These are phyloP conservation scores for Aspergillus biplanus DNA, from an alignment of 495 filamentous ascomycete species.

Conservation along the genomic window DNA sequence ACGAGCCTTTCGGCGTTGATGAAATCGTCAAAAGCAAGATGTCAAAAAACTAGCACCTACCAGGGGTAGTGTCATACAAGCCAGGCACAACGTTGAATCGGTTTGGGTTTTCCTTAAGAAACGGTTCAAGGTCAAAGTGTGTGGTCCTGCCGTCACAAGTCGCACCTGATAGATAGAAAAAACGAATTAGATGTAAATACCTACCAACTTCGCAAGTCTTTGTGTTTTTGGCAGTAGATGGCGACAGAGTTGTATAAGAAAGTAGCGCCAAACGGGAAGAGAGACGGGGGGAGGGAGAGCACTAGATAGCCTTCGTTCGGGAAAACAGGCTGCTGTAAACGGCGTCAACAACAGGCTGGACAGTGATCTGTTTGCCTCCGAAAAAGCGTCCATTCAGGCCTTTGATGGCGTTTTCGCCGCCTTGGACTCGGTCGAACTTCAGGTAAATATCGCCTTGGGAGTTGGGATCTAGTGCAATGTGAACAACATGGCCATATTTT, in stretches of 20 bases:
- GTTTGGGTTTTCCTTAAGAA: conserved; percentile 1
- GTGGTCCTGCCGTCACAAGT: conserved; percentile 29
- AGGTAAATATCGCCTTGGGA: conserved; percentile 96
- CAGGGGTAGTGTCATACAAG: conserved; percentile 45
- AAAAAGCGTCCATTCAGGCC: conserved; percentile 97
- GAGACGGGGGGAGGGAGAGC: conserved; percentile 19
- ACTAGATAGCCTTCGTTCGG: conserved; percentile 71
- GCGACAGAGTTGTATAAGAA: neutral
- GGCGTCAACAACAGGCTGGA: conserved; percentile 93
- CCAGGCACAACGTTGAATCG: conserved; percentile 28
- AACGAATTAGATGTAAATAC: conserved; percentile 34
- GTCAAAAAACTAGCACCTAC: conserved; percentile 45
- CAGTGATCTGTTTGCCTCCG: conserved; percentile 84
- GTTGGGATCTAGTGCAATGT: conserved; percentile 94
- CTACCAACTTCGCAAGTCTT: conserved; percentile 29
- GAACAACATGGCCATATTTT: conserved; percentile 97
- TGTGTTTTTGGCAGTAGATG: conserved; percentile 23
- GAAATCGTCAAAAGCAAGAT: conserved; percentile 31
- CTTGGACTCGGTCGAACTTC: conserved; percentile 93
- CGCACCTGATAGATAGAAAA: conserved; percentile 28
- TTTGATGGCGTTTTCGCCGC: conserved; percentile 95
- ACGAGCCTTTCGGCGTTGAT: conserved; percentile 27
- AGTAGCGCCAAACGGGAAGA: conserved; percentile 5
- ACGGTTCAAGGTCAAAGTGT: conserved; percentile 18
- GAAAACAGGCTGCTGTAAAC: conserved; percentile 98